Conservation (phyloP, 139 green algal species). For the Coelastrella sp. region DNA sequence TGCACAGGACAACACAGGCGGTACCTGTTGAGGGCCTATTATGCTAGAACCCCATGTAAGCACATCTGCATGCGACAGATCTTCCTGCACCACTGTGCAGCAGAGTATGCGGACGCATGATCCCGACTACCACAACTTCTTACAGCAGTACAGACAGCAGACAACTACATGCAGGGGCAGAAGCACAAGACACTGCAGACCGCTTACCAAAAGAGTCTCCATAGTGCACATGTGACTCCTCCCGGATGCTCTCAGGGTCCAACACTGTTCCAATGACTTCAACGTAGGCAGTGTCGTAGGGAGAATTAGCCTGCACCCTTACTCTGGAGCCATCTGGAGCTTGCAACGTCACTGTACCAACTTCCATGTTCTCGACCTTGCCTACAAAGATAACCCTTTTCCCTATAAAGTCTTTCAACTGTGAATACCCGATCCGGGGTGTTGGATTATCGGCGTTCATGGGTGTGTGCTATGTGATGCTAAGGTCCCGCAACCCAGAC, state of each 20-base stretch:
- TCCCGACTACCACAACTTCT: no score
- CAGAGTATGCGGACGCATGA: no score
- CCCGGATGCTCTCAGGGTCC: slow-evolving; percentile 59
- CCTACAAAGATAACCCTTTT: slow-evolving; percentile 43
- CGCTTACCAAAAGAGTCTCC: slow-evolving; percentile 74
- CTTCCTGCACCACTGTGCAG: no score
- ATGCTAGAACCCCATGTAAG: no score
- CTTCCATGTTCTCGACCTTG: slow-evolving; percentile 32
- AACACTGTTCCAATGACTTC: slow-evolving; percentile 77
- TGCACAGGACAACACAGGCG: no score
- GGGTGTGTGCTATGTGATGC: background rate
- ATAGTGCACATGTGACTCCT: slow-evolving; percentile 62
- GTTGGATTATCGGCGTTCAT: slow-evolving; percentile 42
- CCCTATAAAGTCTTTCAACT: slow-evolving; percentile 47
- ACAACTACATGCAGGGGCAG: background rate
- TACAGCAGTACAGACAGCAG: no score
- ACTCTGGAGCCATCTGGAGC: slow-evolving; percentile 45
- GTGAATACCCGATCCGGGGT: slow-evolving; percentile 34
- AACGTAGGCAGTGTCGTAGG: slow-evolving; percentile 56
- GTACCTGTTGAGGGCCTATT: no score
- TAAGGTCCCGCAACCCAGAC: no score
- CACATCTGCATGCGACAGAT: no score
- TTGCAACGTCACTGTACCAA: background rate
- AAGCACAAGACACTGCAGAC: no score
- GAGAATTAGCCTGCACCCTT: slow-evolving; percentile 1